Evolutionary conservation across 441 rosid species (phyloP).

Genomic region (Gossypium lobatum): DNA sequence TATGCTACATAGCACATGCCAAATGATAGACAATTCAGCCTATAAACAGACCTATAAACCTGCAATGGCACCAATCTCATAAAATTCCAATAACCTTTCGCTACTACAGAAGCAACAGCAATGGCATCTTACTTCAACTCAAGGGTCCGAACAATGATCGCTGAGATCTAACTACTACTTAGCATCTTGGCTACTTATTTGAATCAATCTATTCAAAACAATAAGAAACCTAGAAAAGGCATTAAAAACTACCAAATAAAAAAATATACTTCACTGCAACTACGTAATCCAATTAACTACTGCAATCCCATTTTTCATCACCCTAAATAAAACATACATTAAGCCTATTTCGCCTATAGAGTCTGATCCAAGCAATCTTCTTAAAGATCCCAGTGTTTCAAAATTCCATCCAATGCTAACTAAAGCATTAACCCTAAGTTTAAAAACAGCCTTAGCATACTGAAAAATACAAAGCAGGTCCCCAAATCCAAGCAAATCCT

Average conservation of each 20-base stretch:
- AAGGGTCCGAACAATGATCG: background rate
- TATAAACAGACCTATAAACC: background rate
- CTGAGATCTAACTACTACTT: background rate
- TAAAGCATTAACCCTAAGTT: background rate
- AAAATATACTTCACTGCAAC: background rate
- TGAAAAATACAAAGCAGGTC: too few relatives aligned
- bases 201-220: background rate
- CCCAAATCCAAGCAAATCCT: too few relatives aligned
- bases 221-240: background rate
- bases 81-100: background rate
- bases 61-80: background rate
- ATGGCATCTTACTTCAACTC: background rate
- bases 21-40: background rate
- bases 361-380: background rate
- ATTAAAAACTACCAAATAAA: background rate
- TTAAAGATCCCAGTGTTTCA: background rate
- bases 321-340: background rate
- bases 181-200: background rate
- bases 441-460: background rate
- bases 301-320: background rate
- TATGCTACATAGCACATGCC: background rate
- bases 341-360: background rate
- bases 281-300: background rate
- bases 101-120: background rate
- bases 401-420: background rate